Evolutionary conservation across 805 yeast genomes (phyloP), one percentile per base, ranked within the genome.

Genomic region (Ogataea polymorpha): DNA sequence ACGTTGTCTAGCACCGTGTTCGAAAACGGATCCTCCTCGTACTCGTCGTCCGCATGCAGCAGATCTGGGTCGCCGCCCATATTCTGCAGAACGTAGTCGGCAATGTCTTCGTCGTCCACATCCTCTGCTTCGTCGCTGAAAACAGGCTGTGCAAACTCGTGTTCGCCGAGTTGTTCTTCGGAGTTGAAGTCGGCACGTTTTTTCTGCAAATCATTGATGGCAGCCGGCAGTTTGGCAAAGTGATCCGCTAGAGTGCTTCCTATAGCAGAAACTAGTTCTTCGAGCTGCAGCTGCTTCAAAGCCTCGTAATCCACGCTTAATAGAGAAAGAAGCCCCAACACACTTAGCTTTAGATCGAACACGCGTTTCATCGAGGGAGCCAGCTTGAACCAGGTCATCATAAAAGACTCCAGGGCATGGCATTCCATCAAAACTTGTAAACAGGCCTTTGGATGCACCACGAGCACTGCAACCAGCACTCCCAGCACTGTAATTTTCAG

Each of bases 11-110:
- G 71, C 3, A 95, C 82, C 1, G 91, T 83, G 49, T 81, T 83
- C 18, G 85, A 76, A 57, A 85, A 69, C 8, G 96, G 80, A 56
- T 85, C 96, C 56, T 90, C 97, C 33, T 81, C 80, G 32, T 86
- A 71, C 7, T 85, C 93, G 35, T 79, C 80, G 8, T 78, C 79
- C 49, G 77, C 83, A 44, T 51, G 53, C 37, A 69, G 49, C 37
- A 65, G 66, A 18, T 58, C 66, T 8, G 72, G 63, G 45, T 76
- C 77, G 17, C 65, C 59, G 13, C 68, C 66, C 42, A 80, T 59
- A 74, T 75, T 20, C 72, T 67, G 41, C 75, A 58, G 48, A 75
- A 77, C 31, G 27, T 76, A 77, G 36, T 71, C 69, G n/a, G 61
- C 48, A 3, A 60, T 52, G 1, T 58, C 48, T 16, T 40, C 41